Evolutionary conservation across 2,329 filamentous ascomycete species (phyloP).

Genomic region (Bipolaris cookei): DNA sequence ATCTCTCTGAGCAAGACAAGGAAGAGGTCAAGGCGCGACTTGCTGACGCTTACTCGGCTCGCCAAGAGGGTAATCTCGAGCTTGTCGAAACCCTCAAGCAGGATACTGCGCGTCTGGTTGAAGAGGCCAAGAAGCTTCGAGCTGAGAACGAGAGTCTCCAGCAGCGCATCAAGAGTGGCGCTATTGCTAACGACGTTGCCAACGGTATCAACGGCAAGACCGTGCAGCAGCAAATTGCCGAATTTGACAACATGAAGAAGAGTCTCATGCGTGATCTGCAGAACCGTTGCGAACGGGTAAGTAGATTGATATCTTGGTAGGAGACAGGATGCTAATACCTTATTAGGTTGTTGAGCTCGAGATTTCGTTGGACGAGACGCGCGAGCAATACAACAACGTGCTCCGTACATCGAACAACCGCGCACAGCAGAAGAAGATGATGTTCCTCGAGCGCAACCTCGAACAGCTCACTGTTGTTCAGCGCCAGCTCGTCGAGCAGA

Average conservation of each 20-base stretch:
- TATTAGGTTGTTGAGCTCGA: conserved; percentile 84
- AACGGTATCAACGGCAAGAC: conserved; percentile 79
- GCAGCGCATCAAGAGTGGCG: conserved; percentile 70
- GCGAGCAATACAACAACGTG: conserved; percentile 99
- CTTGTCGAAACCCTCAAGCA: conserved; percentile 77
- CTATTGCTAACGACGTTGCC: conserved; percentile 64
- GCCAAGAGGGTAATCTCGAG: conserved; percentile 74
- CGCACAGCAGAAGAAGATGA: conserved; percentile 99
- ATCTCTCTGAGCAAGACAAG: conserved; percentile 77
- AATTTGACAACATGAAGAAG: conserved; percentile 99
- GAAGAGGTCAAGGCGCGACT: conserved; percentile 84
- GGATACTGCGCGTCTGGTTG: conserved; percentile 76
- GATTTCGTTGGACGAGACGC: conserved; percentile 94
- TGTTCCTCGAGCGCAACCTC: conserved; percentile 95
- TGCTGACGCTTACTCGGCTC: conserved; percentile 76
- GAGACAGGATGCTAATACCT: conserved; percentile 26
- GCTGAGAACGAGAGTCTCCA: conserved; percentile 81
- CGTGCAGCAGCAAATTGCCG: conserved; percentile 94
- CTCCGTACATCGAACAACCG: conserved; percentile 96
- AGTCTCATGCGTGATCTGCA: conserved; percentile 97
- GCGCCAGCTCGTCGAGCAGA: conserved; percentile 96
- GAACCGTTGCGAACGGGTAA: conserved; percentile 90
- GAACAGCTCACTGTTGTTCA: conserved; percentile 98
- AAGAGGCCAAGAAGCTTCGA: conserved; percentile 83
- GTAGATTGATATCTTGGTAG: conserved; percentile 24